Conservation (phyloP, 257 asterid genomes). For the Cruciata laevipes region DNA sequence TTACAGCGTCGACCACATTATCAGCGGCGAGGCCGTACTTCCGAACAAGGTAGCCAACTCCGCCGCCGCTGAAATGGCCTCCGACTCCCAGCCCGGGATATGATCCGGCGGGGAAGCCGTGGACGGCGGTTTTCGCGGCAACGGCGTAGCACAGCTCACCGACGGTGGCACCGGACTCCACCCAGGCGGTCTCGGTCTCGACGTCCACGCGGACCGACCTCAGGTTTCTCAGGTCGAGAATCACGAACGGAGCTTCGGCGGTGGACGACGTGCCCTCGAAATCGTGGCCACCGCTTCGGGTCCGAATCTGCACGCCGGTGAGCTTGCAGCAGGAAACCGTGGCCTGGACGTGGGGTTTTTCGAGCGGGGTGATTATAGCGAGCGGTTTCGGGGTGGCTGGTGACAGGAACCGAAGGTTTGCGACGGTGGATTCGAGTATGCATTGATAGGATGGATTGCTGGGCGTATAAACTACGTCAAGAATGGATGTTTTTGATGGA, state of each 20-base stretch:
- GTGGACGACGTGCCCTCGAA: conserved; percentile 6
- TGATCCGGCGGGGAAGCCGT: not conserved
- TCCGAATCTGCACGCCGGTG: conserved; percentile 25
- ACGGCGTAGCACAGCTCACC: conserved; percentile 48
- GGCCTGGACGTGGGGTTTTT: conserved; percentile 25
- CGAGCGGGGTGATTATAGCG: conserved; percentile 38
- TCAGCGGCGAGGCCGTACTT: conserved; percentile 32
- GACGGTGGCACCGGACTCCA: conserved; percentile 45
- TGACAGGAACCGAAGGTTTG: conserved; percentile 46
- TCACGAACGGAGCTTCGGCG: conserved; percentile 3
- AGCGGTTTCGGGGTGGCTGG: conserved; percentile 27
- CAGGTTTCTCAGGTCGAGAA: conserved; percentile 2
- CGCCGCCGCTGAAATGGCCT: conserved; percentile 57
- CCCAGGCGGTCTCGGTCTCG: conserved; percentile 40
- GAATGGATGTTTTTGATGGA: not conserved
- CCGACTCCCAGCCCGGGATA: conserved; percentile 39
- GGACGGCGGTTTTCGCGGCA: conserved; percentile 2
- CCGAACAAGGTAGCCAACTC: conserved; percentile 35
- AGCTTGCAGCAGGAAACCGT: conserved; percentile 29
- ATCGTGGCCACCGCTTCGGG: conserved; percentile 51
- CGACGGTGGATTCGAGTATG: conserved; percentile 33
- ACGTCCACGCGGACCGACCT: conserved; percentile 24
- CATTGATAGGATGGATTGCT: conserved; percentile 23
- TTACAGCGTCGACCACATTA: conserved; percentile 42
- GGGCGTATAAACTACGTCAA: conserved; percentile 15